Evolutionary conservation across 2,329 filamentous ascomycete genomes (phyloP).

Genomic region (Amauroascus verrucosus): DNA sequence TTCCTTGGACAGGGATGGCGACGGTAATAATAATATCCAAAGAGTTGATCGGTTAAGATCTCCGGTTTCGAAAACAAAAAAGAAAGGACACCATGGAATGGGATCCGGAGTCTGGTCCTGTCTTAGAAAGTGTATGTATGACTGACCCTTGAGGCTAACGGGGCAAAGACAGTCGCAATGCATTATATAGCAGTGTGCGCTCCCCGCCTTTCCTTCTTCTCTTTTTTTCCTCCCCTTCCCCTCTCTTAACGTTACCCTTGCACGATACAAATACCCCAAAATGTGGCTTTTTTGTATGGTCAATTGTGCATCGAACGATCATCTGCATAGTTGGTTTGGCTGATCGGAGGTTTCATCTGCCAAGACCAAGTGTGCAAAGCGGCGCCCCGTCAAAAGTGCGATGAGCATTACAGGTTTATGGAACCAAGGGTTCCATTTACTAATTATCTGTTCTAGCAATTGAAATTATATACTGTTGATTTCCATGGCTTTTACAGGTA

Average conservation of each 20-base stretch:
- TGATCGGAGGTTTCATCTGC: slow-evolving; percentile 4
- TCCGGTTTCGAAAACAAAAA: slow-evolving; percentile 9
- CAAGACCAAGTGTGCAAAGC: background rate
- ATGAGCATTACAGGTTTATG: too few species aligned
- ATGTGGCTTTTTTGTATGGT: background rate
- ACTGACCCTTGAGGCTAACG: slow-evolving; percentile 7
- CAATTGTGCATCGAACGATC: background rate
- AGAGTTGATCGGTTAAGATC: slow-evolving; percentile 3
- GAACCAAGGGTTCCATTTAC: background rate
- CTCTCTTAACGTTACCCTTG: background rate
- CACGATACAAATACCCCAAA: background rate
- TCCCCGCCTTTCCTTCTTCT: slow-evolving; percentile 6
- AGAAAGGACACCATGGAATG: background rate
- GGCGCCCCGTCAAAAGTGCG: background rate
- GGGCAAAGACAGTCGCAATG: slow-evolving; percentile 10
- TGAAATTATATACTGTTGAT: too few species aligned
- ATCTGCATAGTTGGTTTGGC: too few species aligned
- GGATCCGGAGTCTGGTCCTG: slow-evolving; percentile 4
- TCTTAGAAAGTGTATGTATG: slow-evolving; percentile 10
- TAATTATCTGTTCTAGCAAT: too few species aligned
- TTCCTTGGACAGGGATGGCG: slow-evolving; percentile 10
- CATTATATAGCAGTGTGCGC: slow-evolving; percentile 13
- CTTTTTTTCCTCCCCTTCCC: slow-evolving; percentile 6
- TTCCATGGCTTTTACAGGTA: too few species aligned
- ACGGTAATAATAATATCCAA: background rate